A percentile compares a stretch with the other conserved stretches of the same genome.
Conservation (phyloP, 495 filamentous ascomycete species). For the Coniosporium apollinis region DNA sequence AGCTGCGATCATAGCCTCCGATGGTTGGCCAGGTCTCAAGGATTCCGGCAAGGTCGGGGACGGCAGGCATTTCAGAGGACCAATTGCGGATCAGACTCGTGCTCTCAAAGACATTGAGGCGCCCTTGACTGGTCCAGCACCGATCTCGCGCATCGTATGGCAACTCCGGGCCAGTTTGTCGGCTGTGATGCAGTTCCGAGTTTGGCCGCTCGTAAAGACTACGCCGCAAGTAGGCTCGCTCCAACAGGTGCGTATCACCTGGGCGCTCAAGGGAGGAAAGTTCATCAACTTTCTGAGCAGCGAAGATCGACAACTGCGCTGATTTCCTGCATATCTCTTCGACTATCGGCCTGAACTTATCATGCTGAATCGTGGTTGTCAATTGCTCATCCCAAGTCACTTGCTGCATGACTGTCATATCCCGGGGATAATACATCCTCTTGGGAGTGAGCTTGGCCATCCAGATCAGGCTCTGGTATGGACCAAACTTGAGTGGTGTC, state of each 20-base stretch:
- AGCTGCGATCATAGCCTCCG: constrained; percentile 22
- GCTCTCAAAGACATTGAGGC: constrained; percentile 21
- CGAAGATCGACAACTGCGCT: constrained; percentile 20
- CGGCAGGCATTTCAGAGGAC: constrained; percentile 14
- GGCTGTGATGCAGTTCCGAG: too few species aligned
- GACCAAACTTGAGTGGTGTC: constrained; percentile 4
- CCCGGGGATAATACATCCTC: constrained; percentile 16
- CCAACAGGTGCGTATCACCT: constrained; percentile 15
- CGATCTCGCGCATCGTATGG: constrained; percentile 13
- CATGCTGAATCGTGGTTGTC: constrained; percentile 36
- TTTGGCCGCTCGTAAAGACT: constrained; percentile 23
- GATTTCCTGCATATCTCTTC: constrained; percentile 28
- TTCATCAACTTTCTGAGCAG: not conserved
- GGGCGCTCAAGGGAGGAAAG: not conserved
- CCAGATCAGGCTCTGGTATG: not conserved
- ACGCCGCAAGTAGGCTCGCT: constrained; percentile 23
- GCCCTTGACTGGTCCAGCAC: not conserved
- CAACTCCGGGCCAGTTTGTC: constrained; percentile 9
- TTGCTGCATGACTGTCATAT: constrained; percentile 12
- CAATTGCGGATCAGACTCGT: constrained; percentile 15
- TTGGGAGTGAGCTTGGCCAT: constrained; percentile 13
- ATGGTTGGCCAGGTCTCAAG: constrained; percentile 24
- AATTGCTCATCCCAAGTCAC: constrained; percentile 19
- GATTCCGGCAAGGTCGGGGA: constrained; percentile 16
- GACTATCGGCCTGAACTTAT: constrained; percentile 26